Conservation (phyloP, 306 rosid genomes). For the Begonia masoniana region DNA sequence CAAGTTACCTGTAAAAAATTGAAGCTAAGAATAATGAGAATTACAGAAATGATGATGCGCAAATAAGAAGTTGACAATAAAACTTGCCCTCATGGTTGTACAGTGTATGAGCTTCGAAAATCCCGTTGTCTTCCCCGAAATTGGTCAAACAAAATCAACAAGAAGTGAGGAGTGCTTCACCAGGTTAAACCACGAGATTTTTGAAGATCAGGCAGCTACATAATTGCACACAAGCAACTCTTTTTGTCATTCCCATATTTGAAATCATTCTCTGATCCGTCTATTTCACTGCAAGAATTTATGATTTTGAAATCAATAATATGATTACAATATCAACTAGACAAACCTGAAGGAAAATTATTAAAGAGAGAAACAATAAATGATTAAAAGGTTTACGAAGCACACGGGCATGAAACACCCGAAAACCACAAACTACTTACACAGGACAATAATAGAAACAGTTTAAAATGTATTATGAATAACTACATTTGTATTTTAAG, state of each 20-base stretch:
- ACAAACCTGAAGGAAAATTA: too few species aligned
- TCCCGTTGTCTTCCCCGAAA: conserved; percentile 19
- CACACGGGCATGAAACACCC: too few species aligned
- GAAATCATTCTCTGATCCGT: conserved; percentile 78
- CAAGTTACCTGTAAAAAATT: conserved; percentile 25
- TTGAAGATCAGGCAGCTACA: conserved; percentile 38
- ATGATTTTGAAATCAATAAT: conserved; percentile 21
- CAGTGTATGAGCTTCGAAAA: conserved; percentile 18
- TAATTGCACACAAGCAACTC: conserved; percentile 65
- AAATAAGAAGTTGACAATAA: conserved; percentile 12
- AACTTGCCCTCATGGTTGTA: conserved; percentile 12
- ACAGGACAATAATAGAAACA: too few species aligned
- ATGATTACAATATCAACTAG: too few species aligned
- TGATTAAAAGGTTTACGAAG: too few species aligned
- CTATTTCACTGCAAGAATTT: conserved; percentile 60
- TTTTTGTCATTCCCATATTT: conserved; percentile 60
- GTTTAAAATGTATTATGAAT: too few species aligned
- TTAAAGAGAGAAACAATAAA: too few species aligned
- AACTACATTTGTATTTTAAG: too few species aligned
- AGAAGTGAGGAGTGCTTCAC: conserved; percentile 10
- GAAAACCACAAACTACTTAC: too few species aligned
- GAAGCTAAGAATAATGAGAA: conserved; percentile 48
- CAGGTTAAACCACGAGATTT: background rate
- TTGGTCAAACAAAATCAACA: background rate
- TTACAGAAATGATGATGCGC: conserved; percentile 22